Evolutionary conservation across 2,329 filamentous ascomycete species (phyloP), one percentile per base, ranked within the genome.

Genomic region (Alternaria hordeiaustralica): DNA sequence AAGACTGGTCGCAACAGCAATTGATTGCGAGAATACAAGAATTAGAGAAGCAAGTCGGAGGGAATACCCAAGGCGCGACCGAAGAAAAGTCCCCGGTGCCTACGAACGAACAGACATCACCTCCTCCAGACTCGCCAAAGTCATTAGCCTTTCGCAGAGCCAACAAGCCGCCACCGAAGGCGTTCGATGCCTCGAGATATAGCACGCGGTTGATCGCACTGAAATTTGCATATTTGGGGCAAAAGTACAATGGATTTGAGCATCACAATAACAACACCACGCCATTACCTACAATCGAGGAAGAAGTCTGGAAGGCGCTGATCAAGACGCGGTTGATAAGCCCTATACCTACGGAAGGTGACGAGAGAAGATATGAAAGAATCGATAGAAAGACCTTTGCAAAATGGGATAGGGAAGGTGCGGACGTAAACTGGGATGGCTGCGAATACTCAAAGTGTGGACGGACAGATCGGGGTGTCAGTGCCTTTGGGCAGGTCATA

Each of bases 361-460:
- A 61, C 20, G 59, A 65, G 23, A 71, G 51, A 10, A 62, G 84
- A 85, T 70, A 73, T 61, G 69, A 57, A 28, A 70, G 70, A 23
- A 58, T 74, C 54, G 71, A 74, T 45, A 63, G 63, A 25, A 75
- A 73, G 65, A 74, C 66, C 3, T 84, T 84, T 45, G 72, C 75
- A 3, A 60, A 43, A 4, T 78, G 76, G 76, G 60, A 79, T 73
- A 53, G 75, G 78, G 66, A 77, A 33, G 82, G 83, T 5, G 73
- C 78, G 46, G 78, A 81, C 61, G 80, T 97, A 25, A 90, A 92
- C 79, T 97, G 93, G 87, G 89, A 92, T 33, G 90, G 90, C 8
- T 94, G 89, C 79, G 92, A 97, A 65, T 99, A 98, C 80, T 94
- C 92, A 36, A 99, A 99, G 80, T 97, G 95, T 75, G 96, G 96